Conservation (phyloP, 305 asterid species). For the Lippia alba region DNA sequence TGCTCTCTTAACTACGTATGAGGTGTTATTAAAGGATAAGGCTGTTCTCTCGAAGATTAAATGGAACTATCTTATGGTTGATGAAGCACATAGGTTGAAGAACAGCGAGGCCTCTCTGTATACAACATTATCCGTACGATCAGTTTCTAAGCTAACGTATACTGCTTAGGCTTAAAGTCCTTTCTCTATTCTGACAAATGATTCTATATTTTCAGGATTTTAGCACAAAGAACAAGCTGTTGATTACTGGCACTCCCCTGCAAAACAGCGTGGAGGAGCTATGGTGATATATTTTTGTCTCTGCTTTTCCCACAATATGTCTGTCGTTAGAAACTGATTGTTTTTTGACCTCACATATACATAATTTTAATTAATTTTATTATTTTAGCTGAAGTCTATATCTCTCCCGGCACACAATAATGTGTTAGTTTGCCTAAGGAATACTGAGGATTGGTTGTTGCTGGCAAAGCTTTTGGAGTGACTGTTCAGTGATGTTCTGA, state of each 20-base stretch:
- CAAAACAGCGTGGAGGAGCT: constrained; percentile 99
- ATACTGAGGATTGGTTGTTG: neutral
- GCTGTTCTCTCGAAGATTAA: constrained; percentile 89
- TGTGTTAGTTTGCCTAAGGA: constrained; percentile 13
- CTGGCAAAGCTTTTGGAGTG: constrained; percentile 5
- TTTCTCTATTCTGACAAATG: constrained; percentile 29
- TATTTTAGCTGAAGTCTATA: constrained; percentile 6
- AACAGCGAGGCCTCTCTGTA: constrained; percentile 98
- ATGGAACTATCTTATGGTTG: constrained; percentile 99
- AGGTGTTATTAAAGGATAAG: constrained; percentile 93
- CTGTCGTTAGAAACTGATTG: constrained; percentile 26
- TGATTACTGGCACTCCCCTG: constrained; percentile 97
- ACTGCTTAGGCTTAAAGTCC: constrained; percentile 21
- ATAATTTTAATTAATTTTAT: neutral
- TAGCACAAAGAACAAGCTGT: constrained; percentile 96
- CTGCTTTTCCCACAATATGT: constrained; percentile 9
- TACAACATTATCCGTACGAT: constrained; percentile 72
- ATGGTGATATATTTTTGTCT: constrained; percentile 59
- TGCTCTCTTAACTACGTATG: constrained; percentile 92
- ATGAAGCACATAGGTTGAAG: constrained; percentile 98
- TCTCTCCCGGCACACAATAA: neutral
- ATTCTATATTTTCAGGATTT: constrained; percentile 70
- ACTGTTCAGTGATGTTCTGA: constrained; percentile 9
- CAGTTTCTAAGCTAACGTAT: constrained; percentile 26
- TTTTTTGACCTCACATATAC: constrained; percentile 8